Base-by-base conservation (phyloP, 495 filamentous ascomycete species). In the Aspergillus indologenus region DNA sequence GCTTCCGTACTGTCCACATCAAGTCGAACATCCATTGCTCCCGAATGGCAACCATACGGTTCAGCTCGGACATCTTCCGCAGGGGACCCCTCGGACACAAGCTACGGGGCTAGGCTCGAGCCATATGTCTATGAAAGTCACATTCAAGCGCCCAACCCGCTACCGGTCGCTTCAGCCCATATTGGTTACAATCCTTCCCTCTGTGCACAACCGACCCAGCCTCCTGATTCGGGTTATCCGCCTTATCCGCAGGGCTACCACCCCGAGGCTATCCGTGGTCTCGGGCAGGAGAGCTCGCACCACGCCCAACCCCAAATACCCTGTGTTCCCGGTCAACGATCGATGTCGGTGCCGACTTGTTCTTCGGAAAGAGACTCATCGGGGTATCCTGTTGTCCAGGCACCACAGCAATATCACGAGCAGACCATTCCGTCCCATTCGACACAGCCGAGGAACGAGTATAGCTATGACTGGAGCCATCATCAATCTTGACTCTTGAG, bases 61-160 rank as follows among this genome's bases (percentile, higher is more conserved):
- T 62, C 66, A 22, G 59, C 66, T 5, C 59, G 61, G 26, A 61
- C 63, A 21, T 54, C 66, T 2, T 64, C 66, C 6, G 54, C 45
- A 18, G 60, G 63, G 40, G 63, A 66, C 31, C 63, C 63, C 6
- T 52, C 64, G 18, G 61, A 69, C 24, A 45, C 66, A 46, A 64
- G 63, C 24, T 66, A 61, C 44, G 26, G 64, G 18, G 48, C 46
- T 53, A 53, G 56, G 34, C 61, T 62, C 12, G 64, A 69, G 18
- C 59, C 66, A 4, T 69, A 64, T 53, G 43, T 57, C 8, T 60
- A 63, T 20, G 63, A 69, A 5, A 58, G 59, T 5, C 61, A 61
- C n/a, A 46, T 60, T 11, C 66, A 61, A 44, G 19, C 54, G 19
- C 45, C 63, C 18, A 54, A 53, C 4, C 24, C 59, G 34, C 57